Percentiles rank a stretch among this genome's conserved stretches.
These are phyloP conservation scores for Avena eriantha DNA, from an alignment of 176 grass and related monocot genomes.

Conservation along the genomic window DNA sequence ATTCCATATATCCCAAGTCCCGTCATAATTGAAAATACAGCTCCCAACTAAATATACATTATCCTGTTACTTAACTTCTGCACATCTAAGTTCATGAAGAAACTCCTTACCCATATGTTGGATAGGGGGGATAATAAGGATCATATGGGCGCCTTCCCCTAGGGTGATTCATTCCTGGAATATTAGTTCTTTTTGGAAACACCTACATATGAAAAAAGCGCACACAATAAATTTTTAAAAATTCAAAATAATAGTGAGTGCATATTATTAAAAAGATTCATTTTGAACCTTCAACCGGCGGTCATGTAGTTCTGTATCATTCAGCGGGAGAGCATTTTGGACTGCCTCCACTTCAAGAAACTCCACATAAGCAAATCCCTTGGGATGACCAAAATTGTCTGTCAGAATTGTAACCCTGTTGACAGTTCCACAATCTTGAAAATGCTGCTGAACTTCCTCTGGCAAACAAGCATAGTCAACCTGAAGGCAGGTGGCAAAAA, in stretches of 20 bases:
- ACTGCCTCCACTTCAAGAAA: conserved; percentile 77
- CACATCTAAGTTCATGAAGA: conserved; percentile 30
- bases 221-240: conserved; percentile 14
- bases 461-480: conserved; percentile 73
- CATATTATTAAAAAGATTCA: background rate
- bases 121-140: conserved; percentile 56
- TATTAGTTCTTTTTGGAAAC: conserved; percentile 75
- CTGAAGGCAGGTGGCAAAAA: conserved; percentile 51
- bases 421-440: conserved; percentile 77
- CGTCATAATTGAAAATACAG: background rate
- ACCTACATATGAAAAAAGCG: conserved; percentile 52
- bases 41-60: background rate
- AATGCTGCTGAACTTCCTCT: conserved; percentile 83
- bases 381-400: conserved; percentile 68
- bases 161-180: conserved; percentile 71
- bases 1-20: background rate
- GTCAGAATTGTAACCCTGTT: conserved; percentile 81
- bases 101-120: conserved; percentile 66
- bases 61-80: conserved; percentile 30
- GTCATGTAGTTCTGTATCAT: conserved; percentile 70
- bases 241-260: background rate
- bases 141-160: conserved; percentile 56
- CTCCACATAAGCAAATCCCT: conserved; percentile 84
- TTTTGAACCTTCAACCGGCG: conserved; percentile 67
- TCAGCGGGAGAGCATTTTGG: conserved; percentile 69